Conservation (phyloP, 768 basidiomycete species). For the Collybia mongolica region DNA sequence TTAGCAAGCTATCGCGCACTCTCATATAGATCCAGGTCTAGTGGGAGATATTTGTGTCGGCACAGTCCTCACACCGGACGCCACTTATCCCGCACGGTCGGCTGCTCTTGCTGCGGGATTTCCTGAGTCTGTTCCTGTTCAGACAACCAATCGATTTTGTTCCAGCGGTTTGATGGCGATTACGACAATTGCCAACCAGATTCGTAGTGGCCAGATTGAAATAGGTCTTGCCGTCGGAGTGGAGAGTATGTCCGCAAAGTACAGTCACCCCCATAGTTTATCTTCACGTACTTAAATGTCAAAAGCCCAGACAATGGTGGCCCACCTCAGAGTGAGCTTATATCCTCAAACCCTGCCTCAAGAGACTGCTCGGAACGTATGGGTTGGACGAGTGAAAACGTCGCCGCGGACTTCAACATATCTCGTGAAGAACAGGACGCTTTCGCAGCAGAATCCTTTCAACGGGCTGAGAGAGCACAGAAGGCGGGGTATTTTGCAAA, state of each 20-base stretch:
- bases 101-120: slow-evolving; percentile 81
- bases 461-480: slow-evolving; percentile 75
- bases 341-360: slow-evolving; percentile 54
- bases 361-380: slow-evolving; percentile 69
- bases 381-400: slow-evolving; percentile 92
- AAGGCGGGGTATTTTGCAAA: slow-evolving; percentile 59
- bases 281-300: slow-evolving; percentile 3
- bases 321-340: slow-evolving; percentile 57
- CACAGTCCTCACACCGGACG: slow-evolving; percentile 64
- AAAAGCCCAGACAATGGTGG: slow-evolving; percentile 64
- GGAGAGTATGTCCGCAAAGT: slow-evolving; percentile 85
- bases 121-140: slow-evolving; percentile 73
- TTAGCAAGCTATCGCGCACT: slow-evolving; percentile 59
- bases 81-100: slow-evolving; percentile 68
- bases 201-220: slow-evolving; percentile 75
- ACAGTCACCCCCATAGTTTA: slow-evolving; percentile 2
- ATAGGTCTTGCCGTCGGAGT: slow-evolving; percentile 81
- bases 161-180: slow-evolving; percentile 87
- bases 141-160: slow-evolving; percentile 79
- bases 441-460: slow-evolving; percentile 73
- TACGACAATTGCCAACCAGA: slow-evolving; percentile 73
- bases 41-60: slow-evolving; percentile 83
- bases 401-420: slow-evolving; percentile 71
- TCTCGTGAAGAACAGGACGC: slow-evolving; percentile 75
- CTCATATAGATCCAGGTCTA: slow-evolving; percentile 58